These are phyloP conservation scores for Yamadazyma epiphylla DNA, from an alignment of 1,139 yeast species.

Conservation along the genomic window DNA sequence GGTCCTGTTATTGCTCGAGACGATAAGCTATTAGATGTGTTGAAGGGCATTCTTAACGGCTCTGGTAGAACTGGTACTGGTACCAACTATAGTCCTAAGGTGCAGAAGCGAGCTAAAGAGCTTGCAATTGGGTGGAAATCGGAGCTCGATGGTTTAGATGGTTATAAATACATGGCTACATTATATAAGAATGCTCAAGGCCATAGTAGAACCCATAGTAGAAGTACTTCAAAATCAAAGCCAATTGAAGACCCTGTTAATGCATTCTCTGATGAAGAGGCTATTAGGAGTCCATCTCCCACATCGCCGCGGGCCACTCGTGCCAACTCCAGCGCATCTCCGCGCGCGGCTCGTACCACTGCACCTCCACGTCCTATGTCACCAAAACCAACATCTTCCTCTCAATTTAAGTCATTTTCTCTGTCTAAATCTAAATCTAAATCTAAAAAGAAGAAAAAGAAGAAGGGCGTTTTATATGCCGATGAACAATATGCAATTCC, in stretches of 20 bases:
- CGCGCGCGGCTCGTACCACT: slow-evolving; percentile 7
- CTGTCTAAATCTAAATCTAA: slow-evolving; percentile 11
- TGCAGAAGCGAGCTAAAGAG: slow-evolving; percentile 41
- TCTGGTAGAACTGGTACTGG: slow-evolving; percentile 37
- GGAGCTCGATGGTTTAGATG: slow-evolving; percentile 49
- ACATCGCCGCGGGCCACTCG: slow-evolving; percentile 13
- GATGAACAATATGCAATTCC: slow-evolving; percentile 63
- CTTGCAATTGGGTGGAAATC: slow-evolving; percentile 64
- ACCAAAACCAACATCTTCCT: slow-evolving; percentile 16
- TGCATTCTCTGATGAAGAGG: slow-evolving; percentile 11
- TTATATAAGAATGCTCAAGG: slow-evolving; percentile 40
- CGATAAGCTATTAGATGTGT: slow-evolving; percentile 63
- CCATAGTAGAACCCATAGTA: slow-evolving; percentile 7
- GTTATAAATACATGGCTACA: slow-evolving; percentile 47
- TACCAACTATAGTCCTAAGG: slow-evolving; percentile 35
- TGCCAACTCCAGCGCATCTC: neutral
- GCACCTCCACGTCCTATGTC: slow-evolving; percentile 31
- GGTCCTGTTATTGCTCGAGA: slow-evolving; percentile 62
- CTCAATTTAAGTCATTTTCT: no score
- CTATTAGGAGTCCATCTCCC: slow-evolving; percentile 15
- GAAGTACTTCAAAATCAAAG: slow-evolving; percentile 7
- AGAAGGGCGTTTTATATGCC: slow-evolving; percentile 34
- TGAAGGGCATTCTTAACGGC: slow-evolving; percentile 46
- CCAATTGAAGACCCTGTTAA: slow-evolving; percentile 4
- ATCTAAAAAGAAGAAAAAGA: slow-evolving; percentile 17